A percentile compares a stretch with the other conserved stretches of the same genome.
phyloP scores from a whole-genome alignment of 495 filamentous ascomycete genomes.

The Aspergillus indologenus region DNA sequence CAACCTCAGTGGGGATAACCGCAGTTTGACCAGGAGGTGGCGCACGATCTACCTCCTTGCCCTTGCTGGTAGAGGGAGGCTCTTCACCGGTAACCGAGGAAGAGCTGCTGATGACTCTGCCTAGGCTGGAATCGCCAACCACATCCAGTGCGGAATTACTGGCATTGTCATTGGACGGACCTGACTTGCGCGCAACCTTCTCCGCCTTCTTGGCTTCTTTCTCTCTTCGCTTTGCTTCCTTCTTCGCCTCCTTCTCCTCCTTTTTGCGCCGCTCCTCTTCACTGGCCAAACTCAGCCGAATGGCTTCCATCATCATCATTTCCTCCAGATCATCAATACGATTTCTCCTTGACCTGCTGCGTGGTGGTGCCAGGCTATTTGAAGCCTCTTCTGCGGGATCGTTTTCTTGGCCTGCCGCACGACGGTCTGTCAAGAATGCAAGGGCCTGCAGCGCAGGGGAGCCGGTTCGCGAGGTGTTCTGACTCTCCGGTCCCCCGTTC shows the following conservation, averaged over 20 bases:
- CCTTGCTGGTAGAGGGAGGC: conserved; percentile 55
- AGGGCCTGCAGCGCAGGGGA: conserved; percentile 51
- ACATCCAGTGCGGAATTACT: conserved; percentile 38
- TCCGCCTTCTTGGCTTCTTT: conserved; percentile 79
- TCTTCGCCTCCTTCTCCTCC: conserved; percentile 74
- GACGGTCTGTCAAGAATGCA: conserved; percentile 50
- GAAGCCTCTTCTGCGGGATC: conserved; percentile 42
- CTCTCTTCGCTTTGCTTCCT: conserved; percentile 77
- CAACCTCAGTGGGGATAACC: conserved; percentile 4
- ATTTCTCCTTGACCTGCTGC: conserved; percentile 58
- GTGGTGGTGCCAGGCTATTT: conserved; percentile 45
- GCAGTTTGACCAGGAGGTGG: conserved; percentile 11
- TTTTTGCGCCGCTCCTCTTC: conserved; percentile 85
- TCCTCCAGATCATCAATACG: conserved; percentile 89
- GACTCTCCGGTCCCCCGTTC: conserved; percentile 28
- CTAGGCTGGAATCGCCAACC: conserved; percentile 22
- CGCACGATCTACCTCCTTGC: conserved; percentile 73
- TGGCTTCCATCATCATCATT: conserved; percentile 98
- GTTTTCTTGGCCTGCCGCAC: conserved; percentile 32
- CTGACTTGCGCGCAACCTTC: conserved; percentile 59
- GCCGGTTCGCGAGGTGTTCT: conserved; percentile 34
- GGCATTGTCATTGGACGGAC: conserved; percentile 45
- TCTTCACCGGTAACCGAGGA: conserved; percentile 41
- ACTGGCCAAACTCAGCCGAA: conserved; percentile 78
- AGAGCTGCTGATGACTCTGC: conserved; percentile 35